Evolutionary conservation across 2,329 filamentous ascomycete species (phyloP).

Genomic region (Aspergillus arachidicola): DNA sequence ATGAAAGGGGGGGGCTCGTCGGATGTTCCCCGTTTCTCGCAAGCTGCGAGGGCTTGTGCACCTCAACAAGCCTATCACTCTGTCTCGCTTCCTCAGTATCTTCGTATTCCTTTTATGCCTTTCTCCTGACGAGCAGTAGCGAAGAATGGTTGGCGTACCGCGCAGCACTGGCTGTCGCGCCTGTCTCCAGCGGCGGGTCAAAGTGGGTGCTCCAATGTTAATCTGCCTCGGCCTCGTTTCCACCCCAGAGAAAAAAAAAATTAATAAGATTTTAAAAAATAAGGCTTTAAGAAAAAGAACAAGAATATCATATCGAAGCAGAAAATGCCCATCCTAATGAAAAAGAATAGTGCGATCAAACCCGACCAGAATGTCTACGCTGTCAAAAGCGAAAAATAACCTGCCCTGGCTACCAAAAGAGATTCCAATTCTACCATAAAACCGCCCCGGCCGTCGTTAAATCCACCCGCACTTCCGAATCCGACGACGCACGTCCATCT

Average conservation of each 20-base stretch:
- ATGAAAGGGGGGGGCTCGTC: neutral
- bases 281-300: neutral
- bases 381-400: constrained; percentile 16
- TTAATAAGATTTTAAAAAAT: neutral
- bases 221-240: neutral
- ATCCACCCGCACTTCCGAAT: neutral
- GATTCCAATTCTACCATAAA: constrained; percentile 22
- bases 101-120: neutral
- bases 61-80: constrained; percentile 3
- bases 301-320: neutral
- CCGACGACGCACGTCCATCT: neutral
- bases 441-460: constrained; percentile 6
- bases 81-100: neutral
- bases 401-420: constrained; percentile 24
- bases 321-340: neutral
- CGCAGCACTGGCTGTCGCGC: constrained; percentile 25
- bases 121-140: neutral
- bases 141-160: constrained; percentile 24
- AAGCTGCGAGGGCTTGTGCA: neutral
- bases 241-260: neutral
- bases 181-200: constrained; percentile 26
- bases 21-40: neutral
- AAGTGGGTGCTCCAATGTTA: constrained; percentile 17
- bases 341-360: constrained; percentile 23
- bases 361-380: constrained; percentile 22